Percentiles rank a stretch among this genome's conserved stretches.
These are phyloP conservation scores for Fusarium keratoplasticum DNA, from an alignment of 2,329 filamentous ascomycete species.

Conservation along the genomic window DNA sequence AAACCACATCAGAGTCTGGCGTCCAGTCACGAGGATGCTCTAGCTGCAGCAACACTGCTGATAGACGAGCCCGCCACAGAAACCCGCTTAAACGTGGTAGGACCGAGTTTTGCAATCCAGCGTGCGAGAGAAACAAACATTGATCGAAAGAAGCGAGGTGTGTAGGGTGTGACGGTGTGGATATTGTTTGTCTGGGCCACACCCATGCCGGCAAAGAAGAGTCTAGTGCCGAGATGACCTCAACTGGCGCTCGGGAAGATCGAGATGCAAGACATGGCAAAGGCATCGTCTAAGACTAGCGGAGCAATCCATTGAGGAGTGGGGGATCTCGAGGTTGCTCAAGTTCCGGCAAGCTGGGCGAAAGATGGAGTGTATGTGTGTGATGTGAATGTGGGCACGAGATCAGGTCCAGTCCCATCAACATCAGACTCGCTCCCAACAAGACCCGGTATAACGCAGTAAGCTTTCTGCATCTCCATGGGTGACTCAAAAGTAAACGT, in stretches of 20 bases:
- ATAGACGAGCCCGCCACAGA: not conserved
- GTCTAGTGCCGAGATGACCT: constrained; percentile 43
- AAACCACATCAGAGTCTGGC: not conserved
- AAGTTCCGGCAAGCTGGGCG: constrained; percentile 8
- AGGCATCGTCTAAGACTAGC: constrained; percentile 33
- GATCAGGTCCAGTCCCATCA: constrained; percentile 9
- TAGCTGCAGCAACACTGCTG: not conserved
- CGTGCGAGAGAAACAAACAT: constrained; percentile 24
- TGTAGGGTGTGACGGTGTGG: constrained; percentile 13
- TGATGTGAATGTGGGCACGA: not conserved
- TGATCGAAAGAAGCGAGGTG: not conserved
- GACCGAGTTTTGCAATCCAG: constrained; percentile 12
- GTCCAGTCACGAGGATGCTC: not conserved
- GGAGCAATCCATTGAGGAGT: constrained; percentile 21
- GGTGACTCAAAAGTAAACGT: constrained; percentile 34
- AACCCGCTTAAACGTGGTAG: not conserved
- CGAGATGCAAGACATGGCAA: constrained; percentile 45
- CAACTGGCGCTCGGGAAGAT: constrained; percentile 45
- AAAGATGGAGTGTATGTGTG: not conserved
- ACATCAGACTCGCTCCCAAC: not conserved
- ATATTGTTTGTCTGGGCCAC: constrained; percentile 19
- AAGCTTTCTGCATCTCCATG: constrained; percentile 29
- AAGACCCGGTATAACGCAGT: not conserved
- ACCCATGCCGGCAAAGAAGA: constrained; percentile 24
- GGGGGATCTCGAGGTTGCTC: constrained; percentile 26